Evolutionary conservation across 1,284 basidiomycete genomes (phyloP).

Genomic region (Xerocomus amazonicus): DNA sequence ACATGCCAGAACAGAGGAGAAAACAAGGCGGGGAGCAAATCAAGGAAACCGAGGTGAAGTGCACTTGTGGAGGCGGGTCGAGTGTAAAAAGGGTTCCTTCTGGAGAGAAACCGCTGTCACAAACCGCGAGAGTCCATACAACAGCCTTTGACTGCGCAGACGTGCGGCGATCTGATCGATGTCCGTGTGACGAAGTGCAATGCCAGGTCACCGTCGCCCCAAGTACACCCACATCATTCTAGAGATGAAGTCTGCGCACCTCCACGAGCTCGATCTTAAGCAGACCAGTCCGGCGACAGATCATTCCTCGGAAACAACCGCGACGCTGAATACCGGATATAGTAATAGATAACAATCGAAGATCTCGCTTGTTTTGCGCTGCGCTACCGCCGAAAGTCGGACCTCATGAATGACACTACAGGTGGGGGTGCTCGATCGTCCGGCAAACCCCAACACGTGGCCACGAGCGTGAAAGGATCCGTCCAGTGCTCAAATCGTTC

Average conservation of each 20-base stretch:
- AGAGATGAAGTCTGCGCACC: conserved; percentile 29
- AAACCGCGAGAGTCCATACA: conserved; percentile 8
- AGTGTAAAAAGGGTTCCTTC: conserved; percentile 32
- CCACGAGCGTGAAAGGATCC: conserved; percentile 31
- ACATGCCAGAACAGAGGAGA: conserved; percentile 32
- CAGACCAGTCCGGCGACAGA: conserved; percentile 28
- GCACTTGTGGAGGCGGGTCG: conserved; percentile 35
- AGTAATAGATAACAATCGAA: conserved; percentile 41
- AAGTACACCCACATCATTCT: conserved; percentile 31
- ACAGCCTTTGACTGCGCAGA: conserved; percentile 12
- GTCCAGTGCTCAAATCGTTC: conserved; percentile 33
- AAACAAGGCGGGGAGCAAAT: conserved; percentile 28
- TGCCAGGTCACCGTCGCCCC: conserved; percentile 37
- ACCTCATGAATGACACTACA: conserved; percentile 49
- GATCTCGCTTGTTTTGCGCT: conserved; percentile 34
- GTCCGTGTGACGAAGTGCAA: conserved; percentile 36
- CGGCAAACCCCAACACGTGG: conserved; percentile 18
- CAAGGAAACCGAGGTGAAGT: conserved; percentile 34
- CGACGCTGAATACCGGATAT: conserved; percentile 41
- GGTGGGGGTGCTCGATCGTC: conserved; percentile 38
- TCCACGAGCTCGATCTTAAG: conserved; percentile 38
- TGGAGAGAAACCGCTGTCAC: conserved; percentile 6
- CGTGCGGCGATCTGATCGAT: conserved; percentile 12
- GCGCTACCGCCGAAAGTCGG: conserved; percentile 41
- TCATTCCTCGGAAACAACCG: conserved; percentile 21